Percentiles rank a stretch among this genome's conserved stretches.
These are phyloP conservation scores for Elaeis oleifera DNA, from an alignment of 202 grass and related monocot species.

Conservation along the genomic window DNA sequence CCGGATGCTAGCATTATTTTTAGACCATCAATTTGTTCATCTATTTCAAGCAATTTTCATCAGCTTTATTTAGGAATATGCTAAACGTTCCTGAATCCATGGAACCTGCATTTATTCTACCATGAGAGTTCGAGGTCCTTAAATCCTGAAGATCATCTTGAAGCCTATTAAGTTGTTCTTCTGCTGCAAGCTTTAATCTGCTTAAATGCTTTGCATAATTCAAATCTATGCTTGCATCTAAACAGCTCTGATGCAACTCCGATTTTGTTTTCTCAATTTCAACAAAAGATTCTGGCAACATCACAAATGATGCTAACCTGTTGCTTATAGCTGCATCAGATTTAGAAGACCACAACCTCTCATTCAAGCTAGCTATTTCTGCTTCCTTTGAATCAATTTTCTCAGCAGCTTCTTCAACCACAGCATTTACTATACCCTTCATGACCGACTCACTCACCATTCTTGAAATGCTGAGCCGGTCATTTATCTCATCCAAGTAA, in stretches of 20 bases:
- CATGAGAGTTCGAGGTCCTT: constrained; percentile 4
- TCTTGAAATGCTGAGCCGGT: constrained; percentile 23
- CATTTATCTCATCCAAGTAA: constrained; percentile 24
- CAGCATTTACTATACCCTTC: constrained; percentile 28
- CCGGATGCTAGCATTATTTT: constrained; percentile 42
- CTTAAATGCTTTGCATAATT: constrained; percentile 30
- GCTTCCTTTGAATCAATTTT: constrained; percentile 27
- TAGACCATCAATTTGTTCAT: constrained; percentile 48
- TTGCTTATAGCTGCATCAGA: not conserved
- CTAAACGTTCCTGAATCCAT: not conserved
- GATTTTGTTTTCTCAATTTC: constrained; percentile 24
- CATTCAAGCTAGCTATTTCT: constrained; percentile 14
- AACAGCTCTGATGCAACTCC: constrained; percentile 20
- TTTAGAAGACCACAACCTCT: constrained; percentile 21
- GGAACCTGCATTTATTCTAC: not conserved
- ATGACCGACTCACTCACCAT: constrained; percentile 40
- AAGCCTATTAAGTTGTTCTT: constrained; percentile 40
- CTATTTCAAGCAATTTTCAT: constrained; percentile 36
- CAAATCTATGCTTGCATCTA: constrained; percentile 32
- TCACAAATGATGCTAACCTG: not conserved
- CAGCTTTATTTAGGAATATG: constrained; percentile 16
- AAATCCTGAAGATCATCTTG: constrained; percentile 34
- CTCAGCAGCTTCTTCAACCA: constrained; percentile 29
- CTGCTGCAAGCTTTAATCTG: constrained; percentile 38
- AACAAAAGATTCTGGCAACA: constrained; percentile 5